phyloP scores from a whole-genome alignment of 148 eudicot species.

The Vaccinium myrtillus region DNA sequence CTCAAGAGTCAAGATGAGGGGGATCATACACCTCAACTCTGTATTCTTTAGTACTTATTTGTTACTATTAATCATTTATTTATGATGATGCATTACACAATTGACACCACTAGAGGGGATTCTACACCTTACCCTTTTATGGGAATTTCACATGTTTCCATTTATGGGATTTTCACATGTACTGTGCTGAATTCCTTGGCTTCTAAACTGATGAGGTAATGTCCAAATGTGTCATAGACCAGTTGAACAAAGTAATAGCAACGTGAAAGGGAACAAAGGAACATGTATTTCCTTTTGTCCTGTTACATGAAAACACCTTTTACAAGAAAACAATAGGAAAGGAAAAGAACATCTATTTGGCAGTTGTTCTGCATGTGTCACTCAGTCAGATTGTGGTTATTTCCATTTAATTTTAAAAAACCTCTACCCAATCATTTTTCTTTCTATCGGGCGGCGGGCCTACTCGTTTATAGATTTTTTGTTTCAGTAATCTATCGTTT shows the following conservation, averaged over 20 bases:
- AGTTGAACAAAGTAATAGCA: background rate
- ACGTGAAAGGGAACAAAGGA: background rate
- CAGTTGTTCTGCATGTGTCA: background rate
- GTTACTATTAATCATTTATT: background rate
- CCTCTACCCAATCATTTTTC: background rate
- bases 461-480: background rate
- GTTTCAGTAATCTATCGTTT: background rate
- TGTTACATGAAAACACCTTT: background rate
- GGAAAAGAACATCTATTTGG: background rate
- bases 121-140: background rate
- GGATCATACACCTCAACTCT: background rate
- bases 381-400: background rate
- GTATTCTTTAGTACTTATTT: background rate
- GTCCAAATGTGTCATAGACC: background rate
- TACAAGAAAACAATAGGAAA: background rate
- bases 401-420: background rate
- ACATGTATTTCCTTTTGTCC: background rate
- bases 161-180: background rate
- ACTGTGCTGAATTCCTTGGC: background rate
- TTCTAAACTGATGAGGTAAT: background rate
- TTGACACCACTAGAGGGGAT: background rate
- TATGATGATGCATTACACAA: background rate
- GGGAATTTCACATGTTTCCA: background rate
- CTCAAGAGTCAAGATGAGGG: background rate
- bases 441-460: background rate